These are phyloP conservation scores for Henckelia pumila DNA, from an alignment of 257 asterid genomes.

Conservation along the genomic window DNA sequence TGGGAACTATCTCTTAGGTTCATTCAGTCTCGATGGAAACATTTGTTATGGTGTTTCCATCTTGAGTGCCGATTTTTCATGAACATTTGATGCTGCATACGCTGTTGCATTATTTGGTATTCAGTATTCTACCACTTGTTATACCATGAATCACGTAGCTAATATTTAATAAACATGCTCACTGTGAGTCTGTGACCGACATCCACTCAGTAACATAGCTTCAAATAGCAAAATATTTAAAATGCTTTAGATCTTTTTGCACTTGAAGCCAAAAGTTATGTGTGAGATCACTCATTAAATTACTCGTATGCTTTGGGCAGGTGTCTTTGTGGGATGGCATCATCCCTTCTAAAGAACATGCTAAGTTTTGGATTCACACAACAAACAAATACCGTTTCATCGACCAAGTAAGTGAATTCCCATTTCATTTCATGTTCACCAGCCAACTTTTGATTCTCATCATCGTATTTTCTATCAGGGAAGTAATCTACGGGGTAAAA, in stretches of 20 bases:
- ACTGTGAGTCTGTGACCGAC: no score
- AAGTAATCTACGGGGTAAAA: constrained; percentile 52
- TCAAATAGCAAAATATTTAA: neutral
- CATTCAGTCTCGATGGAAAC: no score
- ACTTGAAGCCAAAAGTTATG: no score
- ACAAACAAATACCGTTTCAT: constrained; percentile 62
- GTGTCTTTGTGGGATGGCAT: constrained; percentile 75
- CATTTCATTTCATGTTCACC: neutral
- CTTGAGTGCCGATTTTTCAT: no score
- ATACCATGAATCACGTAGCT: no score
- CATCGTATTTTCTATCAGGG: constrained; percentile 28
- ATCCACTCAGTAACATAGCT: neutral
- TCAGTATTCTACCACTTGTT: no score
- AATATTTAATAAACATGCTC: no score
- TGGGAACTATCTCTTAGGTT: no score
- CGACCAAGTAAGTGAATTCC: constrained; percentile 47
- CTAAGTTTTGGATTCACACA: constrained; percentile 53
- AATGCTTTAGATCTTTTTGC: neutral
- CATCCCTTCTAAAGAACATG: constrained; percentile 55
- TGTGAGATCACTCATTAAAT: neutral
- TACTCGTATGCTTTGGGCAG: constrained; percentile 27
- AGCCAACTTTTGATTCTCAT: neutral
- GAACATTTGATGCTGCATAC: no score
- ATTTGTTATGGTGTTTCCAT: no score
- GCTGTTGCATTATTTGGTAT: no score